A percentile compares a stretch with the other conserved stretches of the same genome.
These are phyloP conservation scores for Botryotinia calthae DNA, from an alignment of 2,329 filamentous ascomycete species.

Conservation along the genomic window DNA sequence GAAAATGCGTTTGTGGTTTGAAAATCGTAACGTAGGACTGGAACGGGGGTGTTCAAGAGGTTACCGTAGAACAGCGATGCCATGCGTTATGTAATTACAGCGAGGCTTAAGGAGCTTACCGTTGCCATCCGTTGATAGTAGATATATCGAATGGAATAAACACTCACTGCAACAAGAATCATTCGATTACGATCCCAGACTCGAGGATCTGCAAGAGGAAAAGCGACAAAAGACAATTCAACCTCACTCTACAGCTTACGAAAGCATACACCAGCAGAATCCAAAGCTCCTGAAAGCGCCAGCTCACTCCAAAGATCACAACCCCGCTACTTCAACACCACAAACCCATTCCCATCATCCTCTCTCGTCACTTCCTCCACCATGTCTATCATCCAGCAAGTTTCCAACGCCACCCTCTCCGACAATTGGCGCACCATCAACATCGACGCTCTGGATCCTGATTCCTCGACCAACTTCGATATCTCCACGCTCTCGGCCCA, in stretches of 20 bases:
- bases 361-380: constrained; percentile 16
- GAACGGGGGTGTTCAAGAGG: neutral
- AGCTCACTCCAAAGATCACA: constrained; percentile 15
- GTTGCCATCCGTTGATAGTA: neutral
- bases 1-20: neutral
- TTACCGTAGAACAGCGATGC: constrained; percentile 3
- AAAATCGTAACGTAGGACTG: neutral
- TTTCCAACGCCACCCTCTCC: constrained; percentile 57
- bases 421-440: constrained; percentile 85
- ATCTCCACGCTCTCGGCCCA: constrained; percentile 74
- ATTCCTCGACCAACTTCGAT: constrained; percentile 90
- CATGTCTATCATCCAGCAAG: constrained; percentile 68
- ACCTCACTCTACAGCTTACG: neutral
- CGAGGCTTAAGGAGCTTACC: constrained; percentile 4
- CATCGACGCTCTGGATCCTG: constrained; percentile 86
- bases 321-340: constrained; percentile 14
- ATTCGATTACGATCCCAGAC: neutral
- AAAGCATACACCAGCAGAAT: neutral
- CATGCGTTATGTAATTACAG: neutral
- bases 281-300: neutral
- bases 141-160: neutral
- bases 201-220: neutral
- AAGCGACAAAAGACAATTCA: neutral
- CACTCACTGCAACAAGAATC: neutral
- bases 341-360: neutral